A percentile compares a stretch with the other conserved stretches of the same genome.
phyloP scores from a whole-genome alignment of 345 rosid genomes.

The Gossypium herbaceum region DNA sequence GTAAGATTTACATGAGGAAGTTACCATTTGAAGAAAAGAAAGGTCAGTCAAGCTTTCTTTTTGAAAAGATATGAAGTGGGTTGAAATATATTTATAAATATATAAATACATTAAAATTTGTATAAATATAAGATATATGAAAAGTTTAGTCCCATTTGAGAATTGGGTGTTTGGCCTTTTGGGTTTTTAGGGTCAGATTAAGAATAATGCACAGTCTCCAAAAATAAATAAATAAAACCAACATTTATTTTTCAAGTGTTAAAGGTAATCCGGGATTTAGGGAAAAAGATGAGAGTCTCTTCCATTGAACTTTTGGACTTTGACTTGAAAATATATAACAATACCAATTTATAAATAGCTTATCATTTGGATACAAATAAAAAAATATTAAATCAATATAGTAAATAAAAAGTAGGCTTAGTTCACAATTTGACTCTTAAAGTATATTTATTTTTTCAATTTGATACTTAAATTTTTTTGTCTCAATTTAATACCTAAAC shows the following conservation, averaged over 20 bases:
- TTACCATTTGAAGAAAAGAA: slow-evolving; percentile 26
- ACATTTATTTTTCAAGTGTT: slow-evolving; percentile 19
- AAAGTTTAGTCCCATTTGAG: background rate
- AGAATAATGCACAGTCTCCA: slow-evolving; percentile 38
- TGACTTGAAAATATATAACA: slow-evolving; percentile 37
- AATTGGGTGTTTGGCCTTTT: no score
- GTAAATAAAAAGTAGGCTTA: background rate
- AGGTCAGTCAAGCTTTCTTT: slow-evolving; percentile 15
- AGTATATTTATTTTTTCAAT: background rate
- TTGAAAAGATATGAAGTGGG: slow-evolving; percentile 28
- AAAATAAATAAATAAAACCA: slow-evolving; percentile 16
- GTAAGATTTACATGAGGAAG: slow-evolving; percentile 5
- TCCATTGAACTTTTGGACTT: slow-evolving; percentile 52
- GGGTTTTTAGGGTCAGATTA: slow-evolving; percentile 12
- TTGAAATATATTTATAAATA: background rate
- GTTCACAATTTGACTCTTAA: no score
- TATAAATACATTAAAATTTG: no score
- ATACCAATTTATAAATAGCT: background rate
- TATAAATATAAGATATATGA: background rate
- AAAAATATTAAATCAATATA: background rate
- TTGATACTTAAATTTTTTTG: background rate
- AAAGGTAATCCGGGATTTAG: slow-evolving; percentile 55
- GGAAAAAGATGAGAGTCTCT: slow-evolving; percentile 34
- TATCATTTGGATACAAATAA: background rate
- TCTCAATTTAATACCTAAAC: no score